A percentile compares a stretch with the other conserved stretches of the same genome.
Evolutionary conservation across 805 yeast species (phyloP).

Genomic region (Candida nitratophila): DNA sequence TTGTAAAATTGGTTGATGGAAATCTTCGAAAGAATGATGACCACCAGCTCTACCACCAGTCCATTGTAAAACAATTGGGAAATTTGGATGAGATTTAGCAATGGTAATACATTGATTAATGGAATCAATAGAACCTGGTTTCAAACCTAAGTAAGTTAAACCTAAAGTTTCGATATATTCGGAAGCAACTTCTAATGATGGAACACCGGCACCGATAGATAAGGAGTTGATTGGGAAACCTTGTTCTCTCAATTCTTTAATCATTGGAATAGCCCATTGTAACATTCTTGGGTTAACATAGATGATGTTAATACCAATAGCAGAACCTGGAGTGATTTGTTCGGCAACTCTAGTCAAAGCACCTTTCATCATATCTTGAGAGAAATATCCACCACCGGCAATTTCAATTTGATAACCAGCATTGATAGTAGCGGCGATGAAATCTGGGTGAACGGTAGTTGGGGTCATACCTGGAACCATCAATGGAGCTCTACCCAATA

Average conservation of each 20-base stretch:
- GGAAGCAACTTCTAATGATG: conserved; percentile 92
- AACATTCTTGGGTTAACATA: conserved; percentile 96
- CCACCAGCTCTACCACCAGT: conserved; percentile 99
- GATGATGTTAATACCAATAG: conserved; percentile 86
- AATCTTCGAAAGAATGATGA: conserved; percentile 98
- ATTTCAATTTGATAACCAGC: conserved; percentile 97
- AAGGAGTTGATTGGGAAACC: conserved; percentile 96
- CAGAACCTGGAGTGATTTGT: conserved; percentile 74
- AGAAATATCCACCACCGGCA: conserved; percentile 98
- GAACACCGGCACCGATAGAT: conserved; percentile 99
- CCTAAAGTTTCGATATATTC: conserved; percentile 93
- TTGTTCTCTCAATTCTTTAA: conserved; percentile 77
- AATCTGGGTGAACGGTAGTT: conserved; percentile 89
- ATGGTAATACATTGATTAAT: conserved; percentile 79
- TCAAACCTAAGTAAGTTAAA: conserved; percentile 87
- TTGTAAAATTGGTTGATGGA: conserved; percentile 95
- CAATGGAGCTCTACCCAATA: conserved; percentile 90
- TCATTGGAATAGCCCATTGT: conserved; percentile 98
- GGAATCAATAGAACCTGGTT: conserved; percentile 96
- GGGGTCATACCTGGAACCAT: conserved; percentile 99
- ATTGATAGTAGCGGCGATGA: conserved; percentile 88
- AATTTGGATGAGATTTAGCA: conserved; percentile 91
- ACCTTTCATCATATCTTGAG: conserved; percentile 56
- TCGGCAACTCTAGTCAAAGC: conserved; percentile 73
- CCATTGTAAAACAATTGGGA: conserved; percentile 99